A percentile compares a stretch with the other conserved stretches of the same genome.
These are phyloP conservation scores for Monilinia fructigena DNA, from an alignment of 2,329 filamentous ascomycete genomes.

Conservation along the genomic window DNA sequence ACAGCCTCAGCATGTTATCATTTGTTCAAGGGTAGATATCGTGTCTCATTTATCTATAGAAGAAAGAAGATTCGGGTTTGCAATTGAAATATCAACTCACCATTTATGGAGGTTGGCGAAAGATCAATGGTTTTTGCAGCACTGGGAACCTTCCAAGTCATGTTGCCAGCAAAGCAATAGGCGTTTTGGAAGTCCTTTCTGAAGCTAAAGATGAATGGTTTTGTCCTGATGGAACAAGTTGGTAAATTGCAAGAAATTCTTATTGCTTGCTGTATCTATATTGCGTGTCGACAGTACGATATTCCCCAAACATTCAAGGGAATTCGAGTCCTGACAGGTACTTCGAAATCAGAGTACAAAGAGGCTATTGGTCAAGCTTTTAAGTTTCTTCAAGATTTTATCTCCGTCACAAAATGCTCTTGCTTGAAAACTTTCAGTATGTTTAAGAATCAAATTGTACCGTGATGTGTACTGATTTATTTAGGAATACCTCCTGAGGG, in stretches of 20 bases:
- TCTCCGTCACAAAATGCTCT: neutral
- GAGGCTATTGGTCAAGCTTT: neutral
- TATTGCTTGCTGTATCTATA: neutral
- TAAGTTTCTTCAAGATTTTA: neutral
- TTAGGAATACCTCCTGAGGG: neutral
- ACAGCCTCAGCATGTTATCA: too few relatives aligned
- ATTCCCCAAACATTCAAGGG: neutral
- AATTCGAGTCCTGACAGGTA: neutral
- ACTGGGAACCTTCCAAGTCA: neutral
- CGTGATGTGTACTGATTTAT: neutral
- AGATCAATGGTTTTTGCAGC: neutral
- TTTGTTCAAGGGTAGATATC: too few relatives aligned
- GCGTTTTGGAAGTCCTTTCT: neutral
- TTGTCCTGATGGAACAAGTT: neutral
- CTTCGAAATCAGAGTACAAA: neutral
- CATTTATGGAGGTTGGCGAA: neutral
- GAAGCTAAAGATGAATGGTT: neutral
- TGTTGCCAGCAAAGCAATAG: neutral
- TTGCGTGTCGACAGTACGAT: neutral
- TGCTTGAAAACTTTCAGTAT: constrained; percentile 3
- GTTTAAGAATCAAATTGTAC: neutral
- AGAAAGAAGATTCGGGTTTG: too few relatives aligned
- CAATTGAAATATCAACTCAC: too few relatives aligned
- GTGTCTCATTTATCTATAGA: neutral
- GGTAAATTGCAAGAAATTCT: neutral